phyloP scores from a whole-genome alignment of 1,284 basidiomycete species.

The Veloboletus limbatus region DNA sequence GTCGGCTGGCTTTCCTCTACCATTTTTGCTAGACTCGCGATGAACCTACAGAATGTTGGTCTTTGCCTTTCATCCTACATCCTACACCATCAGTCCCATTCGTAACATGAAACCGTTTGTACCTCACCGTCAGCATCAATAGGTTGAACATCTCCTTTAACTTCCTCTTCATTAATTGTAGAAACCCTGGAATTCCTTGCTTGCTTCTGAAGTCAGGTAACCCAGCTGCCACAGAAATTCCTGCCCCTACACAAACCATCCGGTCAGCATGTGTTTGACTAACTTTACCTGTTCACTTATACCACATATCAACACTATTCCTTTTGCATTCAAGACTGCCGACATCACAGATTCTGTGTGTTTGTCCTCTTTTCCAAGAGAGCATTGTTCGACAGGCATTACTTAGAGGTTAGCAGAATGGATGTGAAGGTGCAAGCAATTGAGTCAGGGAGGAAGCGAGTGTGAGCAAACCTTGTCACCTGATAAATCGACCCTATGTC shows the following conservation, averaged over 20 bases:
- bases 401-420: no score
- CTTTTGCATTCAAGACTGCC: slow-evolving; percentile 6
- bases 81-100: no score
- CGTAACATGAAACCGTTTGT: neutral
- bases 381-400: neutral
- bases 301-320: slow-evolving; percentile 17
- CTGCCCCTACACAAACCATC: neutral
- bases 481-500: no score
- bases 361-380: neutral
- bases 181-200: neutral
- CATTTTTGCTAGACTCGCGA: neutral
- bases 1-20: neutral
- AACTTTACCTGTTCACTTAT: neutral
- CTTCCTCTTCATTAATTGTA: neutral
- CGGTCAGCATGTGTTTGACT: neutral
- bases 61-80: neutral
- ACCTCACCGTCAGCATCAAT: neutral
- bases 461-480: no score
- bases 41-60: neutral
- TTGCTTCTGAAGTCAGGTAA: neutral
- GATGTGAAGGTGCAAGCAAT: no score
- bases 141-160: slow-evolving; percentile 1
- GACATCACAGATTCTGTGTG: neutral
- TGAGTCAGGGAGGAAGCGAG: no score
- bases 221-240: neutral